phyloP scores from a whole-genome alignment of 352 stramenopile species.

The Globisporangium iwayamae region DNA sequence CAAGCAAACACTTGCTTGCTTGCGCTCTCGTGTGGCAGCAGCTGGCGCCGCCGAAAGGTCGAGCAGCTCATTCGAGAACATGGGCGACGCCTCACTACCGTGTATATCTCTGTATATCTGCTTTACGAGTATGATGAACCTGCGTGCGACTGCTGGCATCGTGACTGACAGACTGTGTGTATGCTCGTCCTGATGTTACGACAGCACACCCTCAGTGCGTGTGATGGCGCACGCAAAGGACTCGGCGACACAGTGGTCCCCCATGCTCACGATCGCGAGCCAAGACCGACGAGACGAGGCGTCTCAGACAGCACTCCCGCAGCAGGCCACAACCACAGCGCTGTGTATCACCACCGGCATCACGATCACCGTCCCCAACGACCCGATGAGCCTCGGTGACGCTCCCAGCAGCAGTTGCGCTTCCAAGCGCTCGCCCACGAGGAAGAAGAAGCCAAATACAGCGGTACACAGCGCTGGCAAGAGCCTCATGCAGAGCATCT shows the following conservation, averaged over 20 bases:
- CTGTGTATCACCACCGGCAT: neutral
- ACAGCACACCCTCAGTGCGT: neutral
- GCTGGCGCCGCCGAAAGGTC: conserved; percentile 7
- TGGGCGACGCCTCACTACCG: neutral
- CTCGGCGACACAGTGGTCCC: neutral
- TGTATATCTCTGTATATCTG: neutral
- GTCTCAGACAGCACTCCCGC: neutral
- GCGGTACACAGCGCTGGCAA: neutral
- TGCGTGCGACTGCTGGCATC: neutral
- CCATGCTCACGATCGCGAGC: neutral
- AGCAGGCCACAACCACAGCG: neutral
- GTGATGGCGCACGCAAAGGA: conserved; percentile 3
- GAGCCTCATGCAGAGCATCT: conserved; percentile 14
- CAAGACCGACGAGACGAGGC: neutral
- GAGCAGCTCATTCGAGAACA: conserved; percentile 3
- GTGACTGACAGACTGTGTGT: neutral
- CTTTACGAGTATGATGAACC: neutral
- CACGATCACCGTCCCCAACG: neutral
- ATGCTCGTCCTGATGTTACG: neutral
- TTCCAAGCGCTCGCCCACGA: neutral
- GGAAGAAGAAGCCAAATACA: neutral
- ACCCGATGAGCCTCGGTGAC: neutral
- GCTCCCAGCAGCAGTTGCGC: neutral
- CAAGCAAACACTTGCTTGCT: neutral
- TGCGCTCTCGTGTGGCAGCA: neutral